Evolutionary conservation across 352 stramenopile genomes (phyloP), one percentile per base, ranked within the genome.

Genomic region (Phytophthora cactorum): DNA sequence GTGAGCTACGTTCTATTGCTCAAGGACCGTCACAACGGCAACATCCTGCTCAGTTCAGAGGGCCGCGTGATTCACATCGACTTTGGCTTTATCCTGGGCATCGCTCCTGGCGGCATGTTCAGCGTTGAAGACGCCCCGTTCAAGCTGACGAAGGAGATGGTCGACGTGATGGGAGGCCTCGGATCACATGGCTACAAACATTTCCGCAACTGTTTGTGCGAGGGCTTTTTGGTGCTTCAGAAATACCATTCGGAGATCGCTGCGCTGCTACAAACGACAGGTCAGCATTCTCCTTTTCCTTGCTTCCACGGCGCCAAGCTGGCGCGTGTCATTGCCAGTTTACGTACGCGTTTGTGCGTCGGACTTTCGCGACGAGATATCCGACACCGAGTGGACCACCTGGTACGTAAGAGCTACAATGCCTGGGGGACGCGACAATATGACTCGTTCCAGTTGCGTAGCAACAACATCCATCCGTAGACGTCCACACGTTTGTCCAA

Each of bases 21-120:
- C 50, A 99, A 99, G 74, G 98, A 99, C 77, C 90, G 97, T 1
- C 97, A 99, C 89, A 99, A 99, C 64, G 97, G 97, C 15, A 99
- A 99, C 77, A 98, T 99, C 29, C 91, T 99, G 82, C 92, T 99
- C 52, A 96, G 98, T 73, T 95, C 86, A 3, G 81, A 95, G 38
- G 97, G 98, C 6, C 95, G 98, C 66, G 81, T 99, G 38, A 97
- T 99, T 65, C 96, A 99, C 81, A 99, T 99, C 72, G 98, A 99
- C 72, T 99, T 99, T 80, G 98, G 98, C 9, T 99, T 99, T 77
- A 97, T 99, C 41, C 89, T 99, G 58, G 96, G 96, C 12, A 99
- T 98, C 76, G 96, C 92, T n/a, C 97, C 97, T 11, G 98, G 97
- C 51, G 95, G 98, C 22, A 96, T 98, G 74, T 99, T 99, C 60